phyloP scores from a whole-genome alignment of 768 basidiomycete genomes.

The Sarcodon aspratus region DNA sequence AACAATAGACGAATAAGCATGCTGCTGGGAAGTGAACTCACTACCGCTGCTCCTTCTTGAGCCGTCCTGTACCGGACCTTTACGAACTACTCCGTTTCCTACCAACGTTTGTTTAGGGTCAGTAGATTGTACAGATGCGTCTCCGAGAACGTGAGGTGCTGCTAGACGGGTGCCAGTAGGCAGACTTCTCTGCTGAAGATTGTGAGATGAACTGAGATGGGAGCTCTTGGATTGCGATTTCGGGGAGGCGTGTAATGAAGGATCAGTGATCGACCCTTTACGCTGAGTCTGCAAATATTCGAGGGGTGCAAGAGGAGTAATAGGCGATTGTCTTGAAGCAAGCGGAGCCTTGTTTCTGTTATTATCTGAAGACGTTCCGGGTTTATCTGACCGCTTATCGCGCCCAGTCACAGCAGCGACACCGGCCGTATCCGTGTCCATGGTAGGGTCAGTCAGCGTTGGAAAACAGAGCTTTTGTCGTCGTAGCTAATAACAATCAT shows the following conservation, averaged over 20 bases:
- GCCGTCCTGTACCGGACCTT: slow-evolving; percentile 5
- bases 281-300: slow-evolving; percentile 73
- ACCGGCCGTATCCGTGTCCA: not conserved
- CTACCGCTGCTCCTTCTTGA: slow-evolving; percentile 38
- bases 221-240: slow-evolving; percentile 9
- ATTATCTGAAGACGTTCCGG: slow-evolving; percentile 14
- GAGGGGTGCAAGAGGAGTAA: slow-evolving; percentile 60
- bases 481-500: slow-evolving; percentile 6
- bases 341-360: slow-evolving; percentile 16
- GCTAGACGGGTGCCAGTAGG: slow-evolving; percentile 7
- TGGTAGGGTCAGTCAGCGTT: not conserved
- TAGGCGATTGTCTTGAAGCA: slow-evolving; percentile 34
- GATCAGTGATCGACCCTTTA: slow-evolving; percentile 78
- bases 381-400: slow-evolving; percentile 10
- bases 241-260: slow-evolving; percentile 53
- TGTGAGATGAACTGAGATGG: slow-evolving; percentile 8
- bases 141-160: too few species aligned
- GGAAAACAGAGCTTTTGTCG: slow-evolving; percentile 5
- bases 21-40: slow-evolving; percentile 62
- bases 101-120: too few species aligned
- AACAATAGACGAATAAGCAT: slow-evolving; percentile 24
- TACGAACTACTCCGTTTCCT: too few species aligned
- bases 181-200: slow-evolving; percentile 19
- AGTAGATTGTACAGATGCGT: too few species aligned
- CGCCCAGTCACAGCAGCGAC: slow-evolving; percentile 3